Conservation (phyloP, 306 rosid species). For the Vigna radiata region DNA sequence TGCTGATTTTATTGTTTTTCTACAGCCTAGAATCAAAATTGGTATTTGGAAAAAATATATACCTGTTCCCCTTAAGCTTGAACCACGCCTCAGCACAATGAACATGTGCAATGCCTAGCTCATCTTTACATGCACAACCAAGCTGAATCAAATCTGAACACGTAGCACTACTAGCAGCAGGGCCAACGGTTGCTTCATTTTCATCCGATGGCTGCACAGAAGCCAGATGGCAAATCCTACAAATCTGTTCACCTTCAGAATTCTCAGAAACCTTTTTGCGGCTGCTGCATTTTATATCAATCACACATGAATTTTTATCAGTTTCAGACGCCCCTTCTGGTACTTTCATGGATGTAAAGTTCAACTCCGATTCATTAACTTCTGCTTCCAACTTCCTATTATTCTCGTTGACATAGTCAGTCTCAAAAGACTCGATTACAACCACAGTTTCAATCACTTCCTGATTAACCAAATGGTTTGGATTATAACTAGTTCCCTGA, state of each 20-base stretch:
- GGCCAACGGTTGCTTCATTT: conserved; percentile 43
- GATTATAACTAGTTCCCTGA: conserved; percentile 54
- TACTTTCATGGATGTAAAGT: conserved; percentile 48
- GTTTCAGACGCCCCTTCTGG: conserved; percentile 55
- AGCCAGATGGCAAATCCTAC: conserved; percentile 90
- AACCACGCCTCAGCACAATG: conserved; percentile 97
- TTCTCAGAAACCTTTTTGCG: conserved; percentile 49
- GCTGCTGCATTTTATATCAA: conserved; percentile 65
- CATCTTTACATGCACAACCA: conserved; percentile 91
- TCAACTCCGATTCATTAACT: conserved; percentile 53
- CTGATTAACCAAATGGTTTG: conserved; percentile 48
- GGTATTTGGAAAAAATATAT: conserved; percentile 34
- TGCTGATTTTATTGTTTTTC: neutral
- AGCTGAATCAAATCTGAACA: conserved; percentile 71
- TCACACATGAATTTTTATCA: conserved; percentile 59
- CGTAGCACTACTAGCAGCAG: conserved; percentile 40
- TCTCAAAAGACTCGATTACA: conserved; percentile 60
- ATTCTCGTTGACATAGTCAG: conserved; percentile 44
- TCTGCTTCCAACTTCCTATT: conserved; percentile 49
- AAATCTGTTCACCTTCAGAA: conserved; percentile 72
- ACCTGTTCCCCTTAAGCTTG: conserved; percentile 94
- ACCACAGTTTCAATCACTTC: conserved; percentile 57
- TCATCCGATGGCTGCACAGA: conserved; percentile 68
- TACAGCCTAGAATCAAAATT: conserved; percentile 40
- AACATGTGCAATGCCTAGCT: conserved; percentile 81